Evolutionary conservation across 495 filamentous ascomycete species (phyloP), one percentile per base, ranked within the genome.

Genomic region (Aspergillus conjunctus): DNA sequence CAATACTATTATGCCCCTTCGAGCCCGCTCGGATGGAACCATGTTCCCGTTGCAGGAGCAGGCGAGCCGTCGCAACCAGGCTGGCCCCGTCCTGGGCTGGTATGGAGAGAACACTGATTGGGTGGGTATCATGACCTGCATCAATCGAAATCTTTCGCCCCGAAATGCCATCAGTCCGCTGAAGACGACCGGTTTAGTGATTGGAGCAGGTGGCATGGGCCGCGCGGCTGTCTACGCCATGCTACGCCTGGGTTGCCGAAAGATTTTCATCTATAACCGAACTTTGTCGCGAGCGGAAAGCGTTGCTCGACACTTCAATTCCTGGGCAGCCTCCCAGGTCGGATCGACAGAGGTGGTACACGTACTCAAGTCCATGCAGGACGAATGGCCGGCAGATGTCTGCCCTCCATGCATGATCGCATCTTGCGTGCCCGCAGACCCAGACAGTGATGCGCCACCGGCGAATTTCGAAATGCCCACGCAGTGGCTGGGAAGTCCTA

Each of bases 31-130:
- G 6, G 80, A 88, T 63, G 86, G 84, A 26, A 82, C 77, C 3
- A 86, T 91, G 53, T 80, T 87, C 22, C 81, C 87, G n/a, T 81
- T 91, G 44, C 80, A 85, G 17, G 69, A 80, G 21, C 77, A 88
- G 46, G 83, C 85, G 39, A 85, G 83, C 65, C 81, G 87, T 22
- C 80, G 88, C 30, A 87, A 88, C 70, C 85, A 82, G 65, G 79
- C 86, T 4, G 89, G 90, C 0, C 74, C 80, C 1, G 81, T 90
- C 5, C 68, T 81, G 51, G 87, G 83, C 5, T 87, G 91, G 63
- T 92, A 91, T 61, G 91, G 91, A 7, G 89, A 93, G 56, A 94
- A 94, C 68, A 94, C 89, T 0, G 90, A 93, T 73, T 94, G 90
- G 88, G 88, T 88, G 26, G 86, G 89, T 14, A 89, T 93, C 26